Evolutionary conservation across 1,139 yeast species (phyloP), one percentile per base, ranked within the genome.

Genomic region (Kodamaea suecica): DNA sequence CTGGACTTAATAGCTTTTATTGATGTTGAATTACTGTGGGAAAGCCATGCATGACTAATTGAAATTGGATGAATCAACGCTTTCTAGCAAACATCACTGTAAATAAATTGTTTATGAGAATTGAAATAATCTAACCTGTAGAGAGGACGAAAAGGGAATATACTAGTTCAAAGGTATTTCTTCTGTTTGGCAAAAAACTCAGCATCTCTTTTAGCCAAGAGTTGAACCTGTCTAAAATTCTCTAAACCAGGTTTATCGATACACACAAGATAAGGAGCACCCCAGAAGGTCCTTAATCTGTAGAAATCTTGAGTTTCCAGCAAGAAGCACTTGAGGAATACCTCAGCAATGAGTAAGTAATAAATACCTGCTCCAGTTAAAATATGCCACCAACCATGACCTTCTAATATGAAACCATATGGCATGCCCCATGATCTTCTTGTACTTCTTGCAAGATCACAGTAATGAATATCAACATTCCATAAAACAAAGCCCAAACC

Each of bases 371-470:
- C 66, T 3, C 95, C 95, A 0, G 95, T 86, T 43, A 86, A 72
- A 21, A 86, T 65, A 55, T 92, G 98, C 98, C 98, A 92, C 97
- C 97, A 92, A 12, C 95, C 96, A 55, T 92, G 98, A 23, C 95
- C 84, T 56, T 92, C 98, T 26, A 92, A 68, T 8, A 92, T 47
- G 44, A 87, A 76, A 1, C 98, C 98, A 39, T 84, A 76, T 1
- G 97, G 97, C 66, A 88, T 74, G 2, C 95, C 95, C 53, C 73
- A 65, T 3, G 59, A 48, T 44, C 95, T 75, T 56, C 97, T 76
- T 27, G 78, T 55, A 5, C 61, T 45, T 34, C 84, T 74, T 61
- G 87, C 80, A 25, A 61, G 57, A n/a, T 70, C 54, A 55, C 98
- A 92, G 37, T 83, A 71, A 50, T 83, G 86, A 37, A 85, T 85